These are phyloP conservation scores for Schrenkiella parvula DNA, from an alignment of 345 rosid genomes.

Conservation along the genomic window DNA sequence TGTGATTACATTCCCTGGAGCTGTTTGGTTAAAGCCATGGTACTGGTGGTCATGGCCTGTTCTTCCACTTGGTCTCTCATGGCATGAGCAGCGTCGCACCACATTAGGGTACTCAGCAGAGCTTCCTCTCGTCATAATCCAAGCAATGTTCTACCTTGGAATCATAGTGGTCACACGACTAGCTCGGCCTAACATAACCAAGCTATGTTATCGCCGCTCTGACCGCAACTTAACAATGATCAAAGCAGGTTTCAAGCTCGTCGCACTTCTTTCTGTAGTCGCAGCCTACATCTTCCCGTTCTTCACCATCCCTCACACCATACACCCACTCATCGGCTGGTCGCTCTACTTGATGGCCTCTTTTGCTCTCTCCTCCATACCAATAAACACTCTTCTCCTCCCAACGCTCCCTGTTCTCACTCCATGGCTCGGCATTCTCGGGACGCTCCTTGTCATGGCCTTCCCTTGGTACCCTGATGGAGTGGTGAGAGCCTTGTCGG, in stretches of 20 bases:
- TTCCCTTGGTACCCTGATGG: constrained; percentile 78
- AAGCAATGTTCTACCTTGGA: constrained; percentile 57
- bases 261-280: constrained; percentile 71
- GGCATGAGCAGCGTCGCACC: constrained; percentile 80
- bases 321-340: constrained; percentile 88
- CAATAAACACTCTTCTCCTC: constrained; percentile 62
- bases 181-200: constrained; percentile 73
- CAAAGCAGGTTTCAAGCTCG: constrained; percentile 53
- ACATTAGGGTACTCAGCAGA: constrained; percentile 81
- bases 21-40: constrained; percentile 97
- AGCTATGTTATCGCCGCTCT: constrained; percentile 68
- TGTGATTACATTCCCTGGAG: constrained; percentile 94
- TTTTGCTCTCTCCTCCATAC: constrained; percentile 60
- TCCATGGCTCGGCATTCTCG: constrained; percentile 65
- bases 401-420: constrained; percentile 58
- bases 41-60: constrained; percentile 99
- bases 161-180: constrained; percentile 62
- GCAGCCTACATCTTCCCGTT: constrained; percentile 75
- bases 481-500: constrained; percentile 59
- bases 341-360: constrained; percentile 69
- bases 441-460: constrained; percentile 80
- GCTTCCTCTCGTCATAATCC: constrained; percentile 67
- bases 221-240: constrained; percentile 58
- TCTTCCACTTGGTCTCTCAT: constrained; percentile 73
- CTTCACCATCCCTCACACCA: constrained; percentile 78